These are phyloP conservation scores for Pseudomassariella vexata DNA, from an alignment of 2,329 filamentous ascomycete genomes.

Conservation along the genomic window DNA sequence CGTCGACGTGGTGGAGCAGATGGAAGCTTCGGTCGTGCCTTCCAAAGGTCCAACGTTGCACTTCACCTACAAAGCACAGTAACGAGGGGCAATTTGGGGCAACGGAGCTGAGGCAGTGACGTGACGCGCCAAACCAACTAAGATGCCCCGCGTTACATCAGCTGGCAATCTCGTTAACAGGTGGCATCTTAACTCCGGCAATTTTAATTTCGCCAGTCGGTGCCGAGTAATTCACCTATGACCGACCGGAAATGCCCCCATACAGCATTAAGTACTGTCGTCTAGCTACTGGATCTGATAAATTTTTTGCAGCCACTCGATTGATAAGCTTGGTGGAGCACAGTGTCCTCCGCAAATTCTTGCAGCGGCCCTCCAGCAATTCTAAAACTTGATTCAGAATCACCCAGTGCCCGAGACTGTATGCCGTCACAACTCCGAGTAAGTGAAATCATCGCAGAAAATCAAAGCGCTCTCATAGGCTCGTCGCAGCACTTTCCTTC, in stretches of 20 bases:
- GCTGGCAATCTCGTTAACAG: no score
- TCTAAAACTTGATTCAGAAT: no score
- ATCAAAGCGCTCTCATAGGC: conserved; percentile 19
- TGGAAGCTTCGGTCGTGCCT: conserved; percentile 1
- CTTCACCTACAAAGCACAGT: neutral
- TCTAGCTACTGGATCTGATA: neutral
- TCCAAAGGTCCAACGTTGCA: no score
- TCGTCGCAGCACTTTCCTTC: conserved; percentile 15
- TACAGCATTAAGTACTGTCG: no score
- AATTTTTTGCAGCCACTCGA: neutral
- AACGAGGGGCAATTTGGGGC: conserved; percentile 5
- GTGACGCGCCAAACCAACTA: no score
- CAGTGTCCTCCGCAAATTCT: conserved; percentile 14
- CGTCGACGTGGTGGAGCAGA: conserved; percentile 2
- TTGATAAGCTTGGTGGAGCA: no score
- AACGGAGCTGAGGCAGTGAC: no score
- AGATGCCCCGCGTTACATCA: neutral
- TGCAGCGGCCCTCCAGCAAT: conserved; percentile 4
- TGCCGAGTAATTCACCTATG: neutral
- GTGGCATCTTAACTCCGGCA: no score
- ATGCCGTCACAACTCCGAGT: neutral
- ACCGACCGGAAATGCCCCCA: no score
- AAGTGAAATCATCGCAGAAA: conserved; percentile 23
- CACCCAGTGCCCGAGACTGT: no score
- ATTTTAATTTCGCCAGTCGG: neutral